These are phyloP conservation scores for Peronospora destructor DNA, from an alignment of 352 stramenopile genomes.

Conservation along the genomic window DNA sequence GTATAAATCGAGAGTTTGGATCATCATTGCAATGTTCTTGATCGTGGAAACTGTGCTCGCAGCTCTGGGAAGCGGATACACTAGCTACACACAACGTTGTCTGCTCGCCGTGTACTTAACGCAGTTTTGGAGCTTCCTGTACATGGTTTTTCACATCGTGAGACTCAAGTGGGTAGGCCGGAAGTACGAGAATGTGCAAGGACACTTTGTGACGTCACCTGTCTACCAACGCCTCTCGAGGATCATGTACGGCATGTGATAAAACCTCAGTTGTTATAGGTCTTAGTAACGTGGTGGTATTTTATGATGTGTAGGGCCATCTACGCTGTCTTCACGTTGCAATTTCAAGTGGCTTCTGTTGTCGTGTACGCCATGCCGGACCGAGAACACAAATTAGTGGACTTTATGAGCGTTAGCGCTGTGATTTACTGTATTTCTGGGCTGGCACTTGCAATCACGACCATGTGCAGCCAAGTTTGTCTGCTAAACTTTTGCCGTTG, in stretches of 20 bases:
- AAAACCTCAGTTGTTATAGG: background rate
- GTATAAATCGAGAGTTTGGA: conserved; percentile 29
- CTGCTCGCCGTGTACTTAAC: conserved; percentile 36
- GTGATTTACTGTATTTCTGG: conserved; percentile 33
- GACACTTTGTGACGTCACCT: conserved; percentile 51
- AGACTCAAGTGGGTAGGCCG: conserved; percentile 42
- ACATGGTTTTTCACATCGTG: conserved; percentile 37
- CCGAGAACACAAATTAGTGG: conserved; percentile 19
- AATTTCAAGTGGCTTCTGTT: conserved; percentile 46
- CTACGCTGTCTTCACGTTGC: conserved; percentile 51
- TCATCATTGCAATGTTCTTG: conserved; percentile 26
- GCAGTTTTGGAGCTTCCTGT: conserved; percentile 41
- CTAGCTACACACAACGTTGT: conserved; percentile 33
- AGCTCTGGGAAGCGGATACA: conserved; percentile 35
- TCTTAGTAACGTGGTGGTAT: background rate
- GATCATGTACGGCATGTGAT: conserved; percentile 37
- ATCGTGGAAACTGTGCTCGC: conserved; percentile 27
- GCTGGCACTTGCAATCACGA: conserved; percentile 36
- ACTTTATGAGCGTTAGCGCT: conserved; percentile 36
- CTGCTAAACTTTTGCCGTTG: conserved; percentile 30
- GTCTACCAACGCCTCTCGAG: conserved; percentile 57
- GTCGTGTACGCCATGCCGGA: conserved; percentile 33
- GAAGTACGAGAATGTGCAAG: conserved; percentile 60
- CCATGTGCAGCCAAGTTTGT: conserved; percentile 43
- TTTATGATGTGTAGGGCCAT: conserved; percentile 29